A percentile compares a stretch with the other conserved stretches of the same genome.
Conservation (phyloP, 257 asterid genomes). For the Parsonsia alboflavescens region DNA sequence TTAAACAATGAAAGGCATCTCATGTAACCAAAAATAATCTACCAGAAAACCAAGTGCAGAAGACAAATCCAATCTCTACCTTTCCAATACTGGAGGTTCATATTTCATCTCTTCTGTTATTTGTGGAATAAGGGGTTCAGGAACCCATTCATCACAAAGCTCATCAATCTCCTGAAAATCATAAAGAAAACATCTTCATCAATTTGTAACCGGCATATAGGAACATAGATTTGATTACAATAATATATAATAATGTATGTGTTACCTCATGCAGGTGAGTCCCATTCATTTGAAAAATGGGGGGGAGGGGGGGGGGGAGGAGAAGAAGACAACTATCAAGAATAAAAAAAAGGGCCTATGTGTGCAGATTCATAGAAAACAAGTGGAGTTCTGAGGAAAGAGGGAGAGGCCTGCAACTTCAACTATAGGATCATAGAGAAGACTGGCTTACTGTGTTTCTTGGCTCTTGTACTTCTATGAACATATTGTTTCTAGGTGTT, state of each 20-base stretch:
- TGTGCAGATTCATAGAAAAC: not conserved
- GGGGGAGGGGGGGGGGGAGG: too few species aligned
- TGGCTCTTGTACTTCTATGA: not conserved
- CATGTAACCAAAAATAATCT: not conserved
- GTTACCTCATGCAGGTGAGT: not conserved
- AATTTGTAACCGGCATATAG: conserved; percentile 1
- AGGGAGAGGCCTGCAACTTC: conserved; percentile 3
- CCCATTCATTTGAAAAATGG: not conserved
- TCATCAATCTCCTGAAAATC: conserved; percentile 88
- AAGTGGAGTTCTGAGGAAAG: not conserved
- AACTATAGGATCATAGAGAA: not conserved
- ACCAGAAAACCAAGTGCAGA: not conserved
- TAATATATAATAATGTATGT: not conserved
- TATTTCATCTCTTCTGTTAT: conserved; percentile 59
- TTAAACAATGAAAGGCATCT: not conserved
- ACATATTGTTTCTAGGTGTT: not conserved
- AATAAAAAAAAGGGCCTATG: not conserved
- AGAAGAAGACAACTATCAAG: not conserved
- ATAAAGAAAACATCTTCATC: conserved; percentile 19
- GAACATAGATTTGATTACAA: not conserved
- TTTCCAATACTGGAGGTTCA: conserved; percentile 81
- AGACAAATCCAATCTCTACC: conserved; percentile 34
- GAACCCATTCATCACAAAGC: conserved; percentile 90
- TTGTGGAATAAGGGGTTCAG: conserved; percentile 78
- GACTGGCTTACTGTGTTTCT: not conserved